A percentile compares a stretch with the other conserved stretches of the same genome.
phyloP scores from a whole-genome alignment of 179 eudicot genomes.

The Sideroxylon spinosum region DNA sequence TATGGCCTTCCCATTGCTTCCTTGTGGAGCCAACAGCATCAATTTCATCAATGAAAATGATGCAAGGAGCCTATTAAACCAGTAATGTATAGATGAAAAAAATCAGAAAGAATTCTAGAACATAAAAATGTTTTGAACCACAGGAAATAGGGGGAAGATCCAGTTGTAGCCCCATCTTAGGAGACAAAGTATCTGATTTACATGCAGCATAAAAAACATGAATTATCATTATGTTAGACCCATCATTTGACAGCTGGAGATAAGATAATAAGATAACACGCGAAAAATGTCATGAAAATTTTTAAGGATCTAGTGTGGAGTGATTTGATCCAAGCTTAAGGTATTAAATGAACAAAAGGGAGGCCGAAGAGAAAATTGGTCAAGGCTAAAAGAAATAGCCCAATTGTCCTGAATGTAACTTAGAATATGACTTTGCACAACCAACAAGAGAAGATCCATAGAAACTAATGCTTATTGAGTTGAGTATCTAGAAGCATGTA shows the following conservation, averaged over 20 bases:
- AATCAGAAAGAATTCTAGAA: conserved; percentile 8
- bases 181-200: background rate
- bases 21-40: conserved; percentile 97
- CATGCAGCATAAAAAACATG: background rate
- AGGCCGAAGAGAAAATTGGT: background rate
- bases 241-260: background rate
- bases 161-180: background rate
- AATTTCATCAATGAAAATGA: conserved; percentile 92
- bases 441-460: background rate
- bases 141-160: background rate
- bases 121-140: background rate
- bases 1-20: conserved; percentile 99
- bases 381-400: background rate
- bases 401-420: background rate
- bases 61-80: conserved; percentile 83
- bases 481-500: background rate
- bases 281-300: background rate
- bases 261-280: background rate
- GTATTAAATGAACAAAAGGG: background rate
- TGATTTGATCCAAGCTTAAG: background rate
- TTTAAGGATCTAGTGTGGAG: background rate
- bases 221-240: background rate
- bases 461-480: background rate
- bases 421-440: background rate
- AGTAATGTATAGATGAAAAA: conserved; percentile 6